phyloP scores from a whole-genome alignment of 2,329 filamentous ascomycete species.

The Scedosporium apiospermum region DNA sequence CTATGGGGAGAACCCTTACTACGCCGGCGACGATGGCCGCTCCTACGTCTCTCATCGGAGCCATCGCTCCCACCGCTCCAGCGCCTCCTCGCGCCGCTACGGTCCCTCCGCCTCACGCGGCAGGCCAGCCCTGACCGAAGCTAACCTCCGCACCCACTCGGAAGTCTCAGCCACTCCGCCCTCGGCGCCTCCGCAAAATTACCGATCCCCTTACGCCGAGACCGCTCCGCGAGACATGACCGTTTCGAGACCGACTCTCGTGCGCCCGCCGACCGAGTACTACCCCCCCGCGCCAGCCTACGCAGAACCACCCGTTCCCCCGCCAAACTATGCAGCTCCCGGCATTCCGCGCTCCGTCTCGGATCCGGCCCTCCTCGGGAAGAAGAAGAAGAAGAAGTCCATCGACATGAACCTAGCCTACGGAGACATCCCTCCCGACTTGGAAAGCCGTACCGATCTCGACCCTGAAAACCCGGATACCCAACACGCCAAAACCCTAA shows the following conservation, averaged over 20 bases:
- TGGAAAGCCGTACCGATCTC: conserved; percentile 40
- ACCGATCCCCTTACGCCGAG: conserved; percentile 32
- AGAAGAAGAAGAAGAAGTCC: conserved; percentile 12
- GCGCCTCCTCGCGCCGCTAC: conserved; percentile 15
- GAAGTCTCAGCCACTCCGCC: conserved; percentile 41
- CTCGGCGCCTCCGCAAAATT: conserved; percentile 29
- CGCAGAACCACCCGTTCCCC: background rate
- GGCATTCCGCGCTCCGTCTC: conserved; percentile 26
- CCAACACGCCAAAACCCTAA: conserved; percentile 48
- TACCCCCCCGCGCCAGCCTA: conserved; percentile 5
- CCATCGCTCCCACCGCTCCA: conserved; percentile 21
- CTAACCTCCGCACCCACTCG: conserved; percentile 42
- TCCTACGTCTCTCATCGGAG: conserved; percentile 30
- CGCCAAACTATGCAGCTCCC: background rate
- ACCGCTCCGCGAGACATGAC: conserved; percentile 20
- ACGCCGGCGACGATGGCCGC: conserved; percentile 25
- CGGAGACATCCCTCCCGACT: conserved; percentile 66
- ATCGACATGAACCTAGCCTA: conserved; percentile 93
- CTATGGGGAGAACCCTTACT: conserved; percentile 9
- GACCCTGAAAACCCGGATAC: conserved; percentile 48
- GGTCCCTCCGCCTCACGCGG: conserved; percentile 14
- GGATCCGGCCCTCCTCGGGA: conserved; percentile 24
- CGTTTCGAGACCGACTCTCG: conserved; percentile 19
- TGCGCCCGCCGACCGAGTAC: conserved; percentile 21
- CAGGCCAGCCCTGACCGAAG: conserved; percentile 36